A percentile compares a stretch with the other conserved stretches of the same genome.
Evolutionary conservation across 2,329 filamentous ascomycete genomes (phyloP).

Genomic region (Diaporthe helianthi): DNA sequence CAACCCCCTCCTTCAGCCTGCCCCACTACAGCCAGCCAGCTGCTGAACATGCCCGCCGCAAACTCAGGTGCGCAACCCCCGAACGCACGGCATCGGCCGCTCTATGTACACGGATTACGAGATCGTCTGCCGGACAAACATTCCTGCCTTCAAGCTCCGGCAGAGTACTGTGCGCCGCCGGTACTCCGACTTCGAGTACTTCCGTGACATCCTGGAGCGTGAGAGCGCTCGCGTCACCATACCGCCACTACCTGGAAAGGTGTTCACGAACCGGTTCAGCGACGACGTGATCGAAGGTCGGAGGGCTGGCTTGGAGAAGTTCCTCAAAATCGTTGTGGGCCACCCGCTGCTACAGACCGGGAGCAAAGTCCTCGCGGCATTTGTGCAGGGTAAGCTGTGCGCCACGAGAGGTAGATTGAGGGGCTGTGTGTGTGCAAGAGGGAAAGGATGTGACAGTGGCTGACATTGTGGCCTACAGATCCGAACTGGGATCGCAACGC

Average conservation of each 20-base stretch:
- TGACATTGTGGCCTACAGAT: constrained; percentile 55
- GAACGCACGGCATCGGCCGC: constrained; percentile 92
- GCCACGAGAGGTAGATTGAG: neutral
- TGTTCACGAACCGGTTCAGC: constrained; percentile 97
- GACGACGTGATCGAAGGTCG: constrained; percentile 98
- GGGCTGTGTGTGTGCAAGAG: too few relatives aligned
- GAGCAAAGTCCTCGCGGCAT: constrained; percentile 93
- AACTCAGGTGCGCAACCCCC: constrained; percentile 83
- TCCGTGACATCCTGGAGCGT: constrained; percentile 96
- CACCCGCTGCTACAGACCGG: constrained; percentile 97
- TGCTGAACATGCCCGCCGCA: neutral
- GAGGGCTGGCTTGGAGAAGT: constrained; percentile 89
- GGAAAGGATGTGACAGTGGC: neutral
- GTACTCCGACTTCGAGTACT: constrained; percentile 98
- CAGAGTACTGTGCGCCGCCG: constrained; percentile 87
- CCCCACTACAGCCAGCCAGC: neutral
- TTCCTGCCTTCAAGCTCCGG: constrained; percentile 97
- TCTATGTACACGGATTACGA: constrained; percentile 99
- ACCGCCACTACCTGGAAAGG: constrained; percentile 93
- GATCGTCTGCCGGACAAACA: constrained; percentile 97
- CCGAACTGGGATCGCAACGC: constrained; percentile 92
- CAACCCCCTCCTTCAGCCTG: neutral
- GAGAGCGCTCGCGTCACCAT: constrained; percentile 95
- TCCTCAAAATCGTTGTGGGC: constrained; percentile 95
- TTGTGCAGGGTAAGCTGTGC: constrained; percentile 82